These are phyloP conservation scores for Cubamyces sp. DNA, from an alignment of 768 basidiomycete species.

Conservation along the genomic window DNA sequence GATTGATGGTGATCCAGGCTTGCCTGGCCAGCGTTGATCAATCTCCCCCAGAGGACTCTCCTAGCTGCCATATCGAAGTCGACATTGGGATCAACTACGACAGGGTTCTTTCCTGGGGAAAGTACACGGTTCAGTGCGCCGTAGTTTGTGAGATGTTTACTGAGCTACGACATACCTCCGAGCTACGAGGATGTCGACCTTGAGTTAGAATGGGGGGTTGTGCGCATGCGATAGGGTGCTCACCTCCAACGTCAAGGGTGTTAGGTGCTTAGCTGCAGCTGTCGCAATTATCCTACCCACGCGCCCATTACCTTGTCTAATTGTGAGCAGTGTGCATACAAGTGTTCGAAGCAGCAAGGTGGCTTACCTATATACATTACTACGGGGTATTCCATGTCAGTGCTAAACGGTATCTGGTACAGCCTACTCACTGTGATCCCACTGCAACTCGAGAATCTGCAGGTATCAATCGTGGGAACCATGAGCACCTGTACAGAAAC, in stretches of 20 bases:
- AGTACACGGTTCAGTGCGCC: background rate
- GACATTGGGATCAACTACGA: constrained; percentile 58
- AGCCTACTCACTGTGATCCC: constrained; percentile 53
- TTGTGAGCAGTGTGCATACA: constrained; percentile 32
- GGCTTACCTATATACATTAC: constrained; percentile 60
- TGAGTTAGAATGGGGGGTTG: background rate
- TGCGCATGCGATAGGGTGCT: too few species aligned
- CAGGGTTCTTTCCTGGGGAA: constrained; percentile 62
- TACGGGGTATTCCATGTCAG: constrained; percentile 26
- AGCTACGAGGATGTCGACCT: background rate
- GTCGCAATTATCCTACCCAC: constrained; percentile 69
- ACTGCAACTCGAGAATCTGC: constrained; percentile 69
- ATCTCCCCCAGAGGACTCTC: constrained; percentile 78
- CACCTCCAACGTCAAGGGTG: constrained; percentile 68
- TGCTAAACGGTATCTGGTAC: background rate
- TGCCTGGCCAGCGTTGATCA: constrained; percentile 62
- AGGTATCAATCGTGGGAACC: background rate
- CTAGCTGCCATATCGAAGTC: constrained; percentile 65
- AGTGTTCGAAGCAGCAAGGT: too few species aligned
- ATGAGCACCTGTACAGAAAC: background rate
- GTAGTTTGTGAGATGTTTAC: background rate
- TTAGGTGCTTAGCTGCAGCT: constrained; percentile 81
- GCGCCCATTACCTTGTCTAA: constrained; percentile 39
- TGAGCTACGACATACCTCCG: background rate
- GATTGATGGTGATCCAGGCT: background rate